Evolutionary conservation across 495 filamentous ascomycete genomes (phyloP), one percentile per base, ranked within the genome.

Genomic region (Ramalina peruviana): DNA sequence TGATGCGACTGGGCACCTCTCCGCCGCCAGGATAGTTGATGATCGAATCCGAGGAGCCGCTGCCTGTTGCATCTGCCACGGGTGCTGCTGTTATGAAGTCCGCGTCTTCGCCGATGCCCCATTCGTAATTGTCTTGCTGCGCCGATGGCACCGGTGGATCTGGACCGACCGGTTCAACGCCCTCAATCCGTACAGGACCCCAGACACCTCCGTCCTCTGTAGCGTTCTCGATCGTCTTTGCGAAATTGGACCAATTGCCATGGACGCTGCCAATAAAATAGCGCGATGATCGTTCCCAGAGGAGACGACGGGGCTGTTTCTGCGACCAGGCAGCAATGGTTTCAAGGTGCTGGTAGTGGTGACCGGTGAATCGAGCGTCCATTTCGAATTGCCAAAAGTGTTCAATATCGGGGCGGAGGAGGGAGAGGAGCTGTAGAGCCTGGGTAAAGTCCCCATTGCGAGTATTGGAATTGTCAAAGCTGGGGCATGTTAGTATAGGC

Each of bases 351-450:
- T 85, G 75, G 59, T 86, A 86, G 60, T 78, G 70, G 52, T 88
- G 78, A 9, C 83, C 82, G 0, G 76, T 83, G 49, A 78, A 75
- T 19, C 85, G 74, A n/a, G 74, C 73, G 58, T 88, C 82, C 59
- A 83, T 73, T 54, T 86, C 82, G 71, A 81, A 80, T 58, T 87
- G 86, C 83, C 83, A 88, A 48, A 83, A 72, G 56, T 72, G 84
- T 47, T 83, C 81, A 51, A 83, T 88, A 50, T 85, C 75, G 0
- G 81, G 82, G 51, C 82, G 74, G 23, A 78, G 68, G 50, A 80
- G 71, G 42, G 78, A 76, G 56, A 88, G 87, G 40, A 68, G 62
- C 40, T 69, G 63, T 13, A 68, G 16, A 9, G 67, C 59, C 30
- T 67, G 65, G 46, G 58, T 59, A 44, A 65, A 2, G 21, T 45